These are phyloP conservation scores for Capillidium heterosporum DNA, from an alignment of 371 early-diverging fungal genomes.

Conservation along the genomic window DNA sequence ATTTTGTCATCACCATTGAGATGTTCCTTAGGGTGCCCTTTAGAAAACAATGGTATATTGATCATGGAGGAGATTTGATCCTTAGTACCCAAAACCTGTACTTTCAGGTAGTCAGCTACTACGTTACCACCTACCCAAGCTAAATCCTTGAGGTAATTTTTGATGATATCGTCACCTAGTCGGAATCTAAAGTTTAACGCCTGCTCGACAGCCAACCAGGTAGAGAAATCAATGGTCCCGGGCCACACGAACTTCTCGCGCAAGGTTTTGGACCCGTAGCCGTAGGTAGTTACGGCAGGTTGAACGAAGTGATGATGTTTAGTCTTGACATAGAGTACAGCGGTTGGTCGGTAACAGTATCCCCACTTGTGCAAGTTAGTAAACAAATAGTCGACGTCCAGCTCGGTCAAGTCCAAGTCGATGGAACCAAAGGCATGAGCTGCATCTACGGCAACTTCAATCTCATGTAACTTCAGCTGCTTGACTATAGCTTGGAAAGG, in stretches of 20 bases:
- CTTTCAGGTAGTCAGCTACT: constrained; percentile 30
- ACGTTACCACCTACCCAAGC: constrained; percentile 32
- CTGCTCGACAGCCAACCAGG: constrained; percentile 21
- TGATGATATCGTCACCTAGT: constrained; percentile 32
- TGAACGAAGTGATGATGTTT: constrained; percentile 28
- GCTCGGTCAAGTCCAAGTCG: constrained; percentile 25
- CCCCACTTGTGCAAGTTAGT: constrained; percentile 62
- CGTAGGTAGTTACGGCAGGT: constrained; percentile 25
- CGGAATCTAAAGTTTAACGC: constrained; percentile 27
- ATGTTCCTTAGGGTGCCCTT: neutral
- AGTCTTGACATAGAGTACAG: constrained; percentile 33
- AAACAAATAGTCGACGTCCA: constrained; percentile 44
- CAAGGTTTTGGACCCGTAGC: constrained; percentile 15
- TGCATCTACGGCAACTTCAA: constrained; percentile 43
- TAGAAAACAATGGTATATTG: constrained; percentile 32
- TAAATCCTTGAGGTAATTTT: constrained; percentile 26
- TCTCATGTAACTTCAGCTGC: constrained; percentile 24
- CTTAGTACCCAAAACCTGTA: constrained; percentile 27
- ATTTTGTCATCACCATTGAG: neutral
- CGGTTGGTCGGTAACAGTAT: constrained; percentile 33
- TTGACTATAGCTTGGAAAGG: constrained; percentile 32
- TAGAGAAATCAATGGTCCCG: constrained; percentile 17
- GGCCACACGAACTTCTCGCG: constrained; percentile 19
- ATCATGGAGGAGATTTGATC: constrained; percentile 27
- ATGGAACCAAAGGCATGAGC: constrained; percentile 57